Evolutionary conservation across 768 basidiomycete species (phyloP), one percentile per base, ranked within the genome.

Genomic region (Ramaria sp.): DNA sequence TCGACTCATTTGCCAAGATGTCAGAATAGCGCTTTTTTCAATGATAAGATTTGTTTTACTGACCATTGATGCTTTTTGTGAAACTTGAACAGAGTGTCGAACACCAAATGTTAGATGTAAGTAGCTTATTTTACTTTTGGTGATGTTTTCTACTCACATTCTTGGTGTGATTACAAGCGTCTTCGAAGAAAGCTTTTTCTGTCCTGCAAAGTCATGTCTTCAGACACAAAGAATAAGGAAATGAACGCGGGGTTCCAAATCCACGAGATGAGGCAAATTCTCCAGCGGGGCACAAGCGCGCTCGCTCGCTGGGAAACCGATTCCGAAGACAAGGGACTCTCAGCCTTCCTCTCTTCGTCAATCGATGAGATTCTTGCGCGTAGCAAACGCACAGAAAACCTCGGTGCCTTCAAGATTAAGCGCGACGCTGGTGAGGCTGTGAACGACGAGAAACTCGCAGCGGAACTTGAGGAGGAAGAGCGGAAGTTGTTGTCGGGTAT

Each of bases 181-280:
- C 76, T 85, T 50, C 80, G 83, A 43, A 77, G 79, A 50, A 88
- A 88, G 65, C 70, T 87, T 5, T 83, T 81, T 64, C 70, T 83
- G 3, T 81, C 82, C 1, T 59, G 78, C 48, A 83, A 82, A 63
- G 73, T 83, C 58, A 81, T 83, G 77, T 72, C 70, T 5, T 58
- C 59, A 27, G 57, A 61, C 9, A 63, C 61, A 15, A 48, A 65
- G 13, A 52, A 25, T 24, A 58, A 59, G n/a, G 66, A 69, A 15
- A 67, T 66, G 32, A 61, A 57, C 5, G 45, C 63, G 0, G 66
- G 64, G 28, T 59, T 77, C n/a, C 70, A 69, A 50, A 70, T 61
- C 5, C 63, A 61, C 25, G 81, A 81, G 58, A 70, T 83, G 20
- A 64, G 80, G 62, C 70, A 75, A 48, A 81, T 83, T 50, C 65